A percentile compares a stretch with the other conserved stretches of the same genome.
Conservation (phyloP, 2,329 filamentous ascomycete species). For the Pezicula radicicola region DNA sequence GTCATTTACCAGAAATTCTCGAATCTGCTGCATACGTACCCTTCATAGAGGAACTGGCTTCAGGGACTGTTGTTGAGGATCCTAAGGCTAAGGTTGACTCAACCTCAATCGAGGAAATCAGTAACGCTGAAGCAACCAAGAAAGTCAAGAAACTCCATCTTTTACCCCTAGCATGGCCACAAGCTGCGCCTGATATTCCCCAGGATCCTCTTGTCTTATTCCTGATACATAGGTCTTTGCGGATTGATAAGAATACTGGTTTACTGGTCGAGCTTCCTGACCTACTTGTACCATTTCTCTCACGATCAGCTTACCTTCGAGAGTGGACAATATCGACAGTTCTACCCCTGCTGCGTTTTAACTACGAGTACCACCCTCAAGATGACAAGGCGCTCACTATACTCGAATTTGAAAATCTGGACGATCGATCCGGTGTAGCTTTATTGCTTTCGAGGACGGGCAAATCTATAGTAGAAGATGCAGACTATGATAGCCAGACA, state of each 20-base stretch:
- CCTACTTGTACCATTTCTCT: conserved; percentile 67
- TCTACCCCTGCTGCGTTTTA: conserved; percentile 65
- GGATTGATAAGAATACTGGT: conserved; percentile 71
- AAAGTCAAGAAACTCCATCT: conserved; percentile 62
- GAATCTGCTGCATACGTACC: conserved; percentile 60
- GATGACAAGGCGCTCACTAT: conserved; percentile 46
- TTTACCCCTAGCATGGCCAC: conserved; percentile 50
- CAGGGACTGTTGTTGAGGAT: conserved; percentile 21
- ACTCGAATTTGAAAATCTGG: conserved; percentile 59
- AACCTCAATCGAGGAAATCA: conserved; percentile 53
- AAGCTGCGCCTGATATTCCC: conserved; percentile 43
- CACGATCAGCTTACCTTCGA: conserved; percentile 56
- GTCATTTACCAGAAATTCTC: conserved; percentile 71
- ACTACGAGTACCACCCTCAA: conserved; percentile 65
- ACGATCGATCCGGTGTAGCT: conserved; percentile 55
- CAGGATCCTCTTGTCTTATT: conserved; percentile 60
- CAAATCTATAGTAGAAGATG: conserved; percentile 21
- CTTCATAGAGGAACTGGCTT: conserved; percentile 54
- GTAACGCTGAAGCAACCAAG: conserved; percentile 61
- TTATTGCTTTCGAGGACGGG: conserved; percentile 59
- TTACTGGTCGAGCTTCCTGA: conserved; percentile 64
- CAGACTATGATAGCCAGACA: conserved; percentile 22
- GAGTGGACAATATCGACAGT: conserved; percentile 68
- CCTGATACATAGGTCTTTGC: conserved; percentile 63
- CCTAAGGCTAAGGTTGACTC: conserved; percentile 47